Conservation (phyloP, 2,329 filamentous ascomycete species). For the Trichoderma asperellum region DNA sequence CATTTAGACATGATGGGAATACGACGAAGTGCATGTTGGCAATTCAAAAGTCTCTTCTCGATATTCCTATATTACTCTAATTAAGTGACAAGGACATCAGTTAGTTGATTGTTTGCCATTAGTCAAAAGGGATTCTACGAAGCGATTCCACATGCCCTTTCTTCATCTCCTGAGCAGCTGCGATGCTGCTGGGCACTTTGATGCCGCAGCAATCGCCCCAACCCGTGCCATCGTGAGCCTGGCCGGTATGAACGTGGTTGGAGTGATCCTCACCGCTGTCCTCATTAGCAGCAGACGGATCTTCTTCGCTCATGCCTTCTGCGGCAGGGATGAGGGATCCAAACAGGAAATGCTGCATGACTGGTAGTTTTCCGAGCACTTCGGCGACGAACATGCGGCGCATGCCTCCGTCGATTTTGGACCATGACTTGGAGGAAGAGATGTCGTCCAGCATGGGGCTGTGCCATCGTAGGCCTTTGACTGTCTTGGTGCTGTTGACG, state of each 20-base stretch:
- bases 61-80: neutral
- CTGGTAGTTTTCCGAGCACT: slow-evolving; percentile 88
- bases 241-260: slow-evolving; percentile 64
- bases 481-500: slow-evolving; percentile 95
- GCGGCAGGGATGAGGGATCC: slow-evolving; percentile 80
- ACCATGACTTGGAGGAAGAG: slow-evolving; percentile 84
- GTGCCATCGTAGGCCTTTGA: slow-evolving; percentile 93
- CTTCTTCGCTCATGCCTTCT: slow-evolving; percentile 76
- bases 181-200: slow-evolving; percentile 91
- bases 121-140: slow-evolving; percentile 83
- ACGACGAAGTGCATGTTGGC: neutral
- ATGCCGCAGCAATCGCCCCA: slow-evolving; percentile 99
- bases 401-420: slow-evolving; percentile 94
- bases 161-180: slow-evolving; percentile 84
- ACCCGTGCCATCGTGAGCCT: slow-evolving; percentile 64
- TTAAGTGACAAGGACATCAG: neutral
- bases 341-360: slow-evolving; percentile 99
- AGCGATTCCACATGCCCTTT: slow-evolving; percentile 68
- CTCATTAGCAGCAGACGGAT: slow-evolving; percentile 51
- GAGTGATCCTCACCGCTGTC: slow-evolving; percentile 62
- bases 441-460: slow-evolving; percentile 99
- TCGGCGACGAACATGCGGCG: slow-evolving; percentile 94
- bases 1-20: neutral
- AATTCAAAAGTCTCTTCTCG: neutral
- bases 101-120: slow-evolving; percentile 29